Evolutionary conservation across 2,329 filamentous ascomycete genomes (phyloP), one percentile per base, ranked within the genome.

Genomic region (Calonectria hongkongensis): DNA sequence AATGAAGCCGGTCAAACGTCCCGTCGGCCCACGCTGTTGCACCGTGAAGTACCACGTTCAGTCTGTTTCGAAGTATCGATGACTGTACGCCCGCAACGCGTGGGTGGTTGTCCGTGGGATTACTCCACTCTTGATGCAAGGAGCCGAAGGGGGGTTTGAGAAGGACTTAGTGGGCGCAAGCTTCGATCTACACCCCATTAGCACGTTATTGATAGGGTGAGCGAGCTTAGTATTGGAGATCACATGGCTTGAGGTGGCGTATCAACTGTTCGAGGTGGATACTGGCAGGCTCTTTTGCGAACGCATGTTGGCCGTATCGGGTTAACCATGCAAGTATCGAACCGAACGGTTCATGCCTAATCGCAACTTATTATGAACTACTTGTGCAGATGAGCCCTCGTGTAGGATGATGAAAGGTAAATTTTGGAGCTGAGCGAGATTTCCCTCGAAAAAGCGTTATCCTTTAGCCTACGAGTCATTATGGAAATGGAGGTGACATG

Each of bases 71-170:
- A 13, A n/a, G n/a, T 4, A 6, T 33, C 41, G n/a, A 58, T 33
- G n/a, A 58, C 21, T 41, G 54, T 41, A 21, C 33, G 33, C 54
- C 54, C 33, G 33, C 54, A 58, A 13, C 6, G 54, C 30, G 54
- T 58, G 54, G 54, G 54, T 58, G 4, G 54, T 41, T 27, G 16
- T 9, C 30, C 33, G 33, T 58, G 33, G 54, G 54, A 39, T 30
- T 58, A n/a, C 54, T 58, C 54, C 54, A 58, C 54, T 58, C 12
- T 58, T 10, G 54, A 25, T 58, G 54, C 54, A 58, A 3, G 54
- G 54, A 12, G 33, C n/a, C 25, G 8, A 58, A 27, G 33, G 33
- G 33, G 33, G n/a, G 54, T 41, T 58, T 25, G 54, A 16, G 16
- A 41, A 21, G 8, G 39, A 18, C 33, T 3, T n/a, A 18, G n/a